phyloP scores from a whole-genome alignment of 129 eudicot genomes.

The Pulicaria dysenterica region DNA sequence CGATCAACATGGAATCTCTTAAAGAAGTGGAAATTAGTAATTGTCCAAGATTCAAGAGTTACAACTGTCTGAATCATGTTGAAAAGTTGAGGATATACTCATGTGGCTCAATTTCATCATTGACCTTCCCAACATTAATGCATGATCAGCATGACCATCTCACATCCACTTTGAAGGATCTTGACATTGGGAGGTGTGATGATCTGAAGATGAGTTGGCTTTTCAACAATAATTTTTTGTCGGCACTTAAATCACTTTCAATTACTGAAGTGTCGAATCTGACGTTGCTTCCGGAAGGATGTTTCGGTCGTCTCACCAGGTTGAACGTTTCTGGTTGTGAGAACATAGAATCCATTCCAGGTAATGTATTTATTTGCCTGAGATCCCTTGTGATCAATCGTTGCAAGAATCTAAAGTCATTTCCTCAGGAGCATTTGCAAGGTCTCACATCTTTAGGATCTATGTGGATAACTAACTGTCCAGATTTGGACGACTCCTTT shows the following conservation, averaged over 20 bases:
- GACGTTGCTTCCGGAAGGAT: constrained; percentile 24
- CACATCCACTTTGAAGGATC: constrained; percentile 12
- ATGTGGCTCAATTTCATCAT: constrained; percentile 3
- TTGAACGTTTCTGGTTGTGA: background rate
- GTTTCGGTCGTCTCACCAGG: constrained; percentile 4
- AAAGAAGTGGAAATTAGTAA: background rate
- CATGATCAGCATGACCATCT: too few species aligned
- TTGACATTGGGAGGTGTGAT: background rate
- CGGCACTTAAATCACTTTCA: background rate
- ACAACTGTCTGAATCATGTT: constrained; percentile 3
- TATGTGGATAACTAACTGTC: background rate
- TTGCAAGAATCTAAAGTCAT: constrained; percentile 32
- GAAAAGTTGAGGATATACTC: background rate
- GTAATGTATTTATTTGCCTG: background rate
- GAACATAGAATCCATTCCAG: constrained; percentile 24
- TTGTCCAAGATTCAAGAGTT: background rate
- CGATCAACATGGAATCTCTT: background rate
- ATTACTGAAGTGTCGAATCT: background rate
- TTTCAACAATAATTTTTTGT: constrained; percentile 24
- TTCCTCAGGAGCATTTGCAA: constrained; percentile 23
- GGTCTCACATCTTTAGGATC: constrained; percentile 15
- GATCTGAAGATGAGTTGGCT: constrained; percentile 9
- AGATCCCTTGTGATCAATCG: background rate
- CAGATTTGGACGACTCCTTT: constrained; percentile 19
- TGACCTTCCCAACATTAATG: background rate